Conservation (phyloP, 225 moss, liverwort and hornwort species). For the Antitrichia curtipendula region DNA sequence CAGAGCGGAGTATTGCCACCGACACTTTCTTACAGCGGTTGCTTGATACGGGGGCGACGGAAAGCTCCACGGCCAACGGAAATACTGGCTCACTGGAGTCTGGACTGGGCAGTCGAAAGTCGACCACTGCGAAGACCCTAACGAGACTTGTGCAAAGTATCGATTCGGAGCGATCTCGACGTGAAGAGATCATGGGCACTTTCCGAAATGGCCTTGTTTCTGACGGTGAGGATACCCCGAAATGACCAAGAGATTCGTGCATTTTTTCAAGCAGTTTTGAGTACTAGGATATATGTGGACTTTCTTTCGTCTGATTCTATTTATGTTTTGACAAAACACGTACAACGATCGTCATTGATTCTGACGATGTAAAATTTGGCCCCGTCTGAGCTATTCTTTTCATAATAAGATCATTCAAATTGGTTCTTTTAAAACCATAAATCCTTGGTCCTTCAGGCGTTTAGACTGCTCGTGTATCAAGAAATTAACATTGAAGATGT, state of each 20-base stretch:
- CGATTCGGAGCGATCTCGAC: constrained; percentile 58
- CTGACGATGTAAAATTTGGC: too few species aligned
- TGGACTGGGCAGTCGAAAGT: constrained; percentile 37
- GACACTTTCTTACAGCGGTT: constrained; percentile 73
- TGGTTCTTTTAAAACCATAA: background rate
- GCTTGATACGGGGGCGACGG: constrained; percentile 82
- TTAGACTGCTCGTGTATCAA: background rate
- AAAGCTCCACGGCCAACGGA: constrained; percentile 63
- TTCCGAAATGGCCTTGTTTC: constrained; percentile 29
- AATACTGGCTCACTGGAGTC: constrained; percentile 27
- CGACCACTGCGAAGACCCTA: constrained; percentile 47
- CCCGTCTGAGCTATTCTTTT: background rate
- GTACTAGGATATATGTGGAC: background rate
- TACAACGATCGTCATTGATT: background rate
- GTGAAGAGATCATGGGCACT: constrained; percentile 56
- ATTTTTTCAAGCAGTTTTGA: background rate
- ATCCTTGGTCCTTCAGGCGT: background rate
- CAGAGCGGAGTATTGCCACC: constrained; percentile 41
- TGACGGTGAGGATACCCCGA: constrained; percentile 42
- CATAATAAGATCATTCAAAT: background rate
- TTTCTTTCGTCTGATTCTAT: background rate
- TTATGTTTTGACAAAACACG: background rate
- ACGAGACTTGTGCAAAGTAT: constrained; percentile 66
- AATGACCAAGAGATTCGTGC: background rate
- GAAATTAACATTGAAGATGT: background rate